phyloP scores from a whole-genome alignment of 2,329 filamentous ascomycete genomes.

The Xylaria sp. region DNA sequence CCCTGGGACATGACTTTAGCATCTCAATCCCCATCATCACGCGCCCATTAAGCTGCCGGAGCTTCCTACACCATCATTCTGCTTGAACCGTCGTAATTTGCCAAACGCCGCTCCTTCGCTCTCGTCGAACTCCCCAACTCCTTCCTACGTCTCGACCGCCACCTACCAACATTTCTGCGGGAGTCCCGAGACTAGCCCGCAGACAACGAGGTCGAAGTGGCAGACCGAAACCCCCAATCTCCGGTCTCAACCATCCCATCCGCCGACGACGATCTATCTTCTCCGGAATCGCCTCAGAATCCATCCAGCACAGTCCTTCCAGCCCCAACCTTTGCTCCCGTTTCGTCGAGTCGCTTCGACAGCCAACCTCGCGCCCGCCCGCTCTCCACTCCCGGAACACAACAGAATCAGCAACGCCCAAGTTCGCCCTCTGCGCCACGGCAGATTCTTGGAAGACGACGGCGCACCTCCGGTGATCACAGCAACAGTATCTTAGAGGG shows the following conservation, averaged over 20 bases:
- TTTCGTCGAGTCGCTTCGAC: slow-evolving; percentile 8
- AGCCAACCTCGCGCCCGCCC: slow-evolving; percentile 21
- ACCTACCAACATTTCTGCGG: slow-evolving; percentile 43
- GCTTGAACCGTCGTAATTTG: slow-evolving; percentile 22
- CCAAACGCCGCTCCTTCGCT: slow-evolving; percentile 5
- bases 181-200: slow-evolving; percentile 49
- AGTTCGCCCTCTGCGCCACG: slow-evolving; percentile 25
- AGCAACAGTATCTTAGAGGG: slow-evolving; percentile 31
- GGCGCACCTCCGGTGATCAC: slow-evolving; percentile 53
- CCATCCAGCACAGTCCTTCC: slow-evolving; percentile 54
- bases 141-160: slow-evolving; percentile 2
- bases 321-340: slow-evolving; percentile 43
- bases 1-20: slow-evolving; percentile 37
- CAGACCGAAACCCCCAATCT: slow-evolving; percentile 66
- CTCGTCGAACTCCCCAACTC: neutral
- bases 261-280: slow-evolving; percentile 71
- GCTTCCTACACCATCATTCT: slow-evolving; percentile 26
- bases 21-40: slow-evolving; percentile 29
- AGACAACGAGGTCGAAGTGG: slow-evolving; percentile 67
- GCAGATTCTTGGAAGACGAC: slow-evolving; percentile 62
- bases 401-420: slow-evolving; percentile 5
- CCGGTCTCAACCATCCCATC: slow-evolving; percentile 59
- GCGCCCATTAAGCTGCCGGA: slow-evolving; percentile 30
- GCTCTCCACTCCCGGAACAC: slow-evolving; percentile 20
- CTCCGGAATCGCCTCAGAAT: slow-evolving; percentile 58